Base-by-base conservation (phyloP, 345 rosid genomes). In the Brassica incana region DNA sequence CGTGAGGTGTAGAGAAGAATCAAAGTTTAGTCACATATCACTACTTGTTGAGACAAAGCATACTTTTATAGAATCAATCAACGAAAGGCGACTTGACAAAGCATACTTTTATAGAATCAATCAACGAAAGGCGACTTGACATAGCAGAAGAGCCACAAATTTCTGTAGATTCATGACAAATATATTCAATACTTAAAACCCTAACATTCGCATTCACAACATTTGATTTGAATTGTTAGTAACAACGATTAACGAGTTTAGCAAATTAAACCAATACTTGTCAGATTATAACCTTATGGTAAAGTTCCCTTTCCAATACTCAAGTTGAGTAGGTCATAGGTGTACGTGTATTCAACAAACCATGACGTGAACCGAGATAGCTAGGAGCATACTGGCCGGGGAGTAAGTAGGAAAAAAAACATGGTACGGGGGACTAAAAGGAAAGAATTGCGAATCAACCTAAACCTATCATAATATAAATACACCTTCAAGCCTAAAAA, bases 11-110 rank as follows among this genome's bases (percentile, higher is more conserved):
- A 48, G 18, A 68, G n/a, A 36, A 29, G 14, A 77, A 32, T 29
- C 15, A 58, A 63, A 27, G 80, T 63, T 70, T 48, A 69, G 71
- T 77, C 76, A 35, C 18, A 50, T 63, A 10, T 63, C 32, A 63
- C 58, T 20, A 25, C 63, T 48, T 63, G 43, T 60, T 23, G 71
- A 77, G 65, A 50, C 64, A 38, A 23, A 40, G 9, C 65, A 69
- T 18, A 18, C 29, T 69, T 52, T 45, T 69, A 23, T 48, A 4
- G 52, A 77, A 62, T 9, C 5, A 52, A 70, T 62, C 38, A 62
- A 62, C 75, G 15, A 16, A 77, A 69, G 54, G 5, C 12, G 52
- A 69, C 16, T 48, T 69, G 65, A 50, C 64, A 38, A 23, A 40
- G 9, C 65, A 69, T 18, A 18, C 29, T 69, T 52, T 45, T 69